Evolutionary conservation across 495 filamentous ascomycete species (phyloP).

Genomic region (Daldinia decipiens): DNA sequence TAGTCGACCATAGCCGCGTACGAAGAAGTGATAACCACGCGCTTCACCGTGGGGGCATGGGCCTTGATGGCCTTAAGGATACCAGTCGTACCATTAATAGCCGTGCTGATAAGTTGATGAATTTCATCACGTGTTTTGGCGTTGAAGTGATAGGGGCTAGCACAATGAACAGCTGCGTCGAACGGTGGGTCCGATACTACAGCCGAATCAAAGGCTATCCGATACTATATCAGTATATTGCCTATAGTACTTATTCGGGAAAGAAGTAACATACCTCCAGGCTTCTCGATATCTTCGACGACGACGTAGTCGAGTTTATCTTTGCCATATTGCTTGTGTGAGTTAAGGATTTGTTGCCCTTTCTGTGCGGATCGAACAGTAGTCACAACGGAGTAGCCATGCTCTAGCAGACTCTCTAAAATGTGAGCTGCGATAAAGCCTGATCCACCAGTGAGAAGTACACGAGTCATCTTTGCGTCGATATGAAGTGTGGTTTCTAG

Average conservation of each 20-base stretch:
- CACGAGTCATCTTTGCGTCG: neutral
- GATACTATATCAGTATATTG: neutral
- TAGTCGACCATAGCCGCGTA: conserved; percentile 3
- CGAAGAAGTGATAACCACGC: conserved; percentile 1
- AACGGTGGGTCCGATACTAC: conserved; percentile 3
- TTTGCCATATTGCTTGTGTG: neutral
- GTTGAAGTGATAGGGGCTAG: neutral
- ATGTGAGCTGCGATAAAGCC: conserved; percentile 1
- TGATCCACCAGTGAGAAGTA: neutral
- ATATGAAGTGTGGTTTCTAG: neutral
- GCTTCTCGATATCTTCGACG: conserved; percentile 5
- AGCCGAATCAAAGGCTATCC: neutral
- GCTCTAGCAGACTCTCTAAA: neutral
- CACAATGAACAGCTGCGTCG: neutral
- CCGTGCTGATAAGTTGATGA: neutral
- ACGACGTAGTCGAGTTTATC: neutral
- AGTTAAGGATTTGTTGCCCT: neutral
- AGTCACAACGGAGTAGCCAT: neutral
- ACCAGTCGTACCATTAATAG: neutral
- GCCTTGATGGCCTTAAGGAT: conserved; percentile 1
- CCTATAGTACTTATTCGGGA: neutral
- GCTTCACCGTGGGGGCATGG: neutral
- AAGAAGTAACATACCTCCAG: neutral
- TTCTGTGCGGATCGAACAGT: conserved; percentile 4
- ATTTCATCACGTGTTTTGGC: conserved; percentile 8